Evolutionary conservation across 164 flowering plant species (phyloP), one percentile per base, ranked within the genome.

Genomic region (Vitis cinerea): DNA sequence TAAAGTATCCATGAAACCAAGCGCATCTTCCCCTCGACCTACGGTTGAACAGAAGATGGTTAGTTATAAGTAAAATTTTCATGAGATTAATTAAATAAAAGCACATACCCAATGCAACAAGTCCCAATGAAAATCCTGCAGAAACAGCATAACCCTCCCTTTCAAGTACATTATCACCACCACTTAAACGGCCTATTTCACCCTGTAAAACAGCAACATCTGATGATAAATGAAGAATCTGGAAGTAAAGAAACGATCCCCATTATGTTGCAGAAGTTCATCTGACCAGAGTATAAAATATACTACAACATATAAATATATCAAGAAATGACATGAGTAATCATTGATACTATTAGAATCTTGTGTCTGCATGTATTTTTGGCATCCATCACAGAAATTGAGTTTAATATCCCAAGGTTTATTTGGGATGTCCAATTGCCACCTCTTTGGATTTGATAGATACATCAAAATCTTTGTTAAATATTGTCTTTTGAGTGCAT

Each of bases 141-240:
- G 99, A 89, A 79, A 96, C 95, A 71, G 97, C 91, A 84, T 96
- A 88, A 65, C 99, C 98, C 80, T 96, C 99, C 77, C 98, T 88
- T 81, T 96, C 99, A 76, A 93, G 98, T 30, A 92, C 98, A 83
- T 91, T 93, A 81, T 96, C 98, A 59, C 99, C 97, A 69, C 88
- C 92, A 81, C 97, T 96, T 88, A 97, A 78, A 19, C 97, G 91
- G 2, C 98, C 99, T 50, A 96, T 87, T 79, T 95, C 98, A 75
- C 82, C 89, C 98, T 95, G 82, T n/a, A 71, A 63, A 75, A 63
- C 31, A 23, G 13, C 9, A 72, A 30, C 50, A 68, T 19, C 15
- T 13, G 19, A 16, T 50, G 48, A 30, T 50, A 71, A 13, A 10
- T 17, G 59, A 31, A 30, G 30, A 23, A 59, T 23, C 14, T 16